Conservation (phyloP, 148 eudicot species). For the Rhododendron ovatum region DNA sequence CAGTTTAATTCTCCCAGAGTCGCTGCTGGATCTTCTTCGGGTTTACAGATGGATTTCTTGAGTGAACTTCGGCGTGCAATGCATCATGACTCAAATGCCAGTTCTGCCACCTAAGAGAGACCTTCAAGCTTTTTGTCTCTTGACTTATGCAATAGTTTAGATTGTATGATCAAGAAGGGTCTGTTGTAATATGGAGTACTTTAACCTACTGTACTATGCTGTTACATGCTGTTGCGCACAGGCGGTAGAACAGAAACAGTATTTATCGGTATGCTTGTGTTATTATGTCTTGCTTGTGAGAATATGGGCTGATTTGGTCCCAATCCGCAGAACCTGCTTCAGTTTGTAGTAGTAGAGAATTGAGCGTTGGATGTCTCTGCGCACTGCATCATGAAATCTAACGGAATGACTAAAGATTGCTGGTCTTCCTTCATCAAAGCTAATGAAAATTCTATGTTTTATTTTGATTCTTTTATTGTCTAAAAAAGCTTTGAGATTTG, state of each 20-base stretch:
- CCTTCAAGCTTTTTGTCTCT: conserved; percentile 2
- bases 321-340: not conserved
- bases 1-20: conserved; percentile 10
- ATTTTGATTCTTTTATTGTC: not conserved
- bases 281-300: not conserved
- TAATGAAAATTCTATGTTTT: not conserved
- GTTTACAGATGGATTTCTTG: conserved; percentile 25
- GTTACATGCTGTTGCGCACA: not conserved
- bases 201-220: not conserved
- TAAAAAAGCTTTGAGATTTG: not conserved
- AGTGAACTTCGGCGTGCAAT: conserved; percentile 54
- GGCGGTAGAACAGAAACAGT: not conserved
- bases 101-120: conserved; percentile 15
- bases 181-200: conserved; percentile 17
- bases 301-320: not conserved
- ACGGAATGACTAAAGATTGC: not conserved
- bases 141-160: conserved; percentile 4
- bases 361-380: not conserved
- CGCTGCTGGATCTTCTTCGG: conserved; percentile 12
- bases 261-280: not conserved
- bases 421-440: not conserved
- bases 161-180: conserved; percentile 4
- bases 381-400: not conserved
- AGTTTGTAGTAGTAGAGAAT: not conserved
- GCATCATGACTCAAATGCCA: conserved; percentile 26